Percentiles rank a stretch among this genome's conserved stretches.
These are phyloP conservation scores for Orbilia javanica DNA, from an alignment of 2,329 filamentous ascomycete species.

Conservation along the genomic window DNA sequence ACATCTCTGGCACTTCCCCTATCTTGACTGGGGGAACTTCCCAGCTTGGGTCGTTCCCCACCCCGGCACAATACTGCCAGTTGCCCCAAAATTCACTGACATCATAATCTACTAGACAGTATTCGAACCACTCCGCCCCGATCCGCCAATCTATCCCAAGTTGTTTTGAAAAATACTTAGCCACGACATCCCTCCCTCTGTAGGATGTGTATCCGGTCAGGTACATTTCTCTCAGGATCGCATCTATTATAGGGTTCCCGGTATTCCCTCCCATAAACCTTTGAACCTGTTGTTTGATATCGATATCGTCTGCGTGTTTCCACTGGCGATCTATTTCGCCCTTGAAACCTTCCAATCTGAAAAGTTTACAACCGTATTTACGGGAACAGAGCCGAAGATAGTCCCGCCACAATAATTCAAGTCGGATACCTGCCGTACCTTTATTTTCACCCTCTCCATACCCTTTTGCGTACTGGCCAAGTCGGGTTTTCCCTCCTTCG, in stretches of 20 bases:
- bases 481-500: constrained; percentile 72
- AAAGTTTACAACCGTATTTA: constrained; percentile 77
- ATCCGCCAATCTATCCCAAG: constrained; percentile 82
- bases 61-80: constrained; percentile 73
- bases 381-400: constrained; percentile 82
- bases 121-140: constrained; percentile 86
- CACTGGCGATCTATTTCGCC: constrained; percentile 68
- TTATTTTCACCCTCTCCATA: constrained; percentile 79
- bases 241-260: constrained; percentile 82
- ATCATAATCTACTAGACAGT: constrained; percentile 80
- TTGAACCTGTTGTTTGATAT: constrained; percentile 54
- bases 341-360: constrained; percentile 75
- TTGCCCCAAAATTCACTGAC: constrained; percentile 82
- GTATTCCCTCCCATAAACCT: constrained; percentile 71
- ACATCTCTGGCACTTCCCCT: constrained; percentile 17
- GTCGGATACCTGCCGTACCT: constrained; percentile 77
- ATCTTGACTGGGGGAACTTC: neutral
- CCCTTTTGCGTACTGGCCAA: constrained; percentile 67
- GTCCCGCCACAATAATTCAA: constrained; percentile 82
- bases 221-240: constrained; percentile 79
- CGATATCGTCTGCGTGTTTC: constrained; percentile 65
- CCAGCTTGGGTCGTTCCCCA: constrained; percentile 32
- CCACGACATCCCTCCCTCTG: constrained; percentile 80
- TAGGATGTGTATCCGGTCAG: constrained; percentile 84
- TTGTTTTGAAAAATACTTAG: constrained; percentile 79